These are phyloP conservation scores for Clathrus columnatus DNA, from an alignment of 768 basidiomycete species.

Conservation along the genomic window DNA sequence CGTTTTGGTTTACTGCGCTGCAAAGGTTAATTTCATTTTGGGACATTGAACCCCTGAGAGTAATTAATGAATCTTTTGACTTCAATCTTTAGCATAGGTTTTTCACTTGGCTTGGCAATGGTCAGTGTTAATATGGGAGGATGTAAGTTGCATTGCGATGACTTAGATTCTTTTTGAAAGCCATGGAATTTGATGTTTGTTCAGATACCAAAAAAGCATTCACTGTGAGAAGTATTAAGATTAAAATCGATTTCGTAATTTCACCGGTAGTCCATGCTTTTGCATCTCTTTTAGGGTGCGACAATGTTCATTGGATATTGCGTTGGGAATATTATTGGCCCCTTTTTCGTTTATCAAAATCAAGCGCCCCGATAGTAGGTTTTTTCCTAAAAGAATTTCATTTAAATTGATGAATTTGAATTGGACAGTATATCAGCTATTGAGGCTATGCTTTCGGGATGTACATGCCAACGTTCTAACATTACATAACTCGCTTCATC, in stretches of 20 bases:
- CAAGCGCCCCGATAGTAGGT: conserved; percentile 8
- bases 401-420: conserved; percentile 11
- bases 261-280: neutral
- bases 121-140: conserved; percentile 18
- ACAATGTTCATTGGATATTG: conserved; percentile 8
- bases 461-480: too few relatives aligned
- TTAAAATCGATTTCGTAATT: neutral
- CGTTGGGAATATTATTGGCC: conserved; percentile 6
- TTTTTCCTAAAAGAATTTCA: neutral
- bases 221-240: neutral
- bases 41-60: conserved; percentile 17
- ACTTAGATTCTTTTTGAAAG: neutral
- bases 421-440: conserved; percentile 20
- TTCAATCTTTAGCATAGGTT: conserved; percentile 15
- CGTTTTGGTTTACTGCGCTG: conserved; percentile 25
- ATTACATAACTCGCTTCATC: conserved; percentile 12
- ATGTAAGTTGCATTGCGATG: conserved; percentile 17
- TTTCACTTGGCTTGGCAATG: conserved; percentile 14
- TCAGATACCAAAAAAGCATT: conserved; percentile 9
- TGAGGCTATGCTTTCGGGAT: conserved; percentile 16
- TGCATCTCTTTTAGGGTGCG: neutral
- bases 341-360: conserved; percentile 3
- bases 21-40: conserved; percentile 19
- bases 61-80: conserved; percentile 12
- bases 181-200: neutral